Evolutionary conservation across 139 green algal genomes (phyloP), one percentile per base, ranked within the genome.

Genomic region (Chlamydomonas incerta): DNA sequence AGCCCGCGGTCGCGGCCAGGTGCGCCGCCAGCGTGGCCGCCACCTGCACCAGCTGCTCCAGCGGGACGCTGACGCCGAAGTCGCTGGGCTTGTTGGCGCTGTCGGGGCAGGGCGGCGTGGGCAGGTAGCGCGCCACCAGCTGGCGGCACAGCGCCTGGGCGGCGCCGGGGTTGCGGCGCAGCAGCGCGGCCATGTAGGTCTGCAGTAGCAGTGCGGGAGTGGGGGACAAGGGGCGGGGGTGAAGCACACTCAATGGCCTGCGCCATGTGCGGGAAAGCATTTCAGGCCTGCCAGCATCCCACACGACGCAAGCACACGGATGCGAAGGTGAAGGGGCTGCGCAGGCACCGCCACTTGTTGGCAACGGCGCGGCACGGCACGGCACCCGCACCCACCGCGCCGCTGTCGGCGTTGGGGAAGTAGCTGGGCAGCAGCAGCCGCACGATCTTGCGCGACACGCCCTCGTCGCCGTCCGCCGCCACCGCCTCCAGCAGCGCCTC

Each of bases 381-480:
- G 0, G 5, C 23, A 6, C 47, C 6, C 10, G 33, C 67, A 87
- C 91, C 74, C 71, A 93, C 91, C 70, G 89, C 62, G 21, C 91
- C 93, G 55, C 92, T 88, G 41, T 93, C 73, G 3, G 89, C 72
- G 41, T 84, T 86, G 28, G 94, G 93, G 75, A 95, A 94, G 87
- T 93, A 96, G 88, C 77, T 92, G 47, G 94, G 93, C 80, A 95
- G 85, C 81, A 96, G 89, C 31, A 97, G 89, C 34, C 75, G 79
- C 63, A 95, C 88, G 28, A 97, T 87, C 26, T 72, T 82, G 52
- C 73, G 46, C 37, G 65, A 80, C 24, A 93, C 87, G 2, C 33
- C 80, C 2, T 88, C 47, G 3, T 62, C 62, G 9, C n/a, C 34
- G 52, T 95, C 91, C 8, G 31, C 24, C 3, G 71, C 88, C 86